Conservation (phyloP, 208 protist genomes). For the Crithidia sp. region DNA sequence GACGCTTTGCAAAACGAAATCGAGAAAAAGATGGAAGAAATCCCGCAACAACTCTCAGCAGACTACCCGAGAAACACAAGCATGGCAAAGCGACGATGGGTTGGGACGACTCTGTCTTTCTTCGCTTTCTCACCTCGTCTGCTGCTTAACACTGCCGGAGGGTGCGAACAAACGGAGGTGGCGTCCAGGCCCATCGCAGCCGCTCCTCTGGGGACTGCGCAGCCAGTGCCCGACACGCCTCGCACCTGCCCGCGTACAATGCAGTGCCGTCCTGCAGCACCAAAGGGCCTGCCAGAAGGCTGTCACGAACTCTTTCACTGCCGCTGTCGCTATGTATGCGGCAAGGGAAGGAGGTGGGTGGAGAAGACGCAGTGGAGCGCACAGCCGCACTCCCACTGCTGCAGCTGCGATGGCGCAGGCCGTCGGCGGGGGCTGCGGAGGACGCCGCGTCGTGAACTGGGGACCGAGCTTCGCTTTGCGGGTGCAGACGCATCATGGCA, state of each 20-base stretch:
- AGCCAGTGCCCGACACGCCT: constrained; percentile 20
- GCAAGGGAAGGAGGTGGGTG: constrained; percentile 1
- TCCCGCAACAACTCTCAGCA: too few species aligned
- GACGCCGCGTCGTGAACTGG: neutral
- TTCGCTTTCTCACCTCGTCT: neutral
- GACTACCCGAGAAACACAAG: neutral
- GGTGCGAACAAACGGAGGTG: neutral
- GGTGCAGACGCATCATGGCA: neutral
- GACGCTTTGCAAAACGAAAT: neutral
- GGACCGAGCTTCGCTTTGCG: neutral
- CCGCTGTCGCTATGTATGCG: constrained; percentile 4
- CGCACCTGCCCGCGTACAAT: neutral
- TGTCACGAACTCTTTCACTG: neutral
- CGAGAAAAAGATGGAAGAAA: neutral
- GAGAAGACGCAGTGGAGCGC: neutral
- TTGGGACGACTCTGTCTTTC: too few species aligned
- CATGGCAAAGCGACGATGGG: neutral
- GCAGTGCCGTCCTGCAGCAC: neutral
- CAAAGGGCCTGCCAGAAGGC: neutral
- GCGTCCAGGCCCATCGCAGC: constrained; percentile 8
- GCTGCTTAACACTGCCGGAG: neutral
- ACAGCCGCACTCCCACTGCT: neutral
- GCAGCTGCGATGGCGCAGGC: neutral
- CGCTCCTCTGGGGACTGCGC: constrained; percentile 11
- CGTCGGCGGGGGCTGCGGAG: neutral